These are phyloP conservation scores for Agapanthus africanus DNA, from an alignment of 106 monocot genomes.

Conservation along the genomic window DNA sequence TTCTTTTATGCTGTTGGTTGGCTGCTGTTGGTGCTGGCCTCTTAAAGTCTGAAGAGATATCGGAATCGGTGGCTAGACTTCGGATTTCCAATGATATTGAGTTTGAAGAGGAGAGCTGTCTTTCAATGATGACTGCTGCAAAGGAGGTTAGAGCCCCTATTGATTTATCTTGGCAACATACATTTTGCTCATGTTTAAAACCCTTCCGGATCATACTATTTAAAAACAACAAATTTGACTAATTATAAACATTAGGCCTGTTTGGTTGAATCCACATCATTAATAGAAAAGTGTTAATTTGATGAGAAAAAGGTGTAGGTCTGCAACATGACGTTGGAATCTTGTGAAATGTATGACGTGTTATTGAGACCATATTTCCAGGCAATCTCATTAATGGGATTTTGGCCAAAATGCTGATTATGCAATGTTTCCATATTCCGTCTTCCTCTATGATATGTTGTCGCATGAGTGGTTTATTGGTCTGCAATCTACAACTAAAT, in stretches of 20 bases:
- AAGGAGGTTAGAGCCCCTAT: slow-evolving; percentile 49
- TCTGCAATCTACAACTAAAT: too few species aligned
- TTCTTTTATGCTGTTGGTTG: slow-evolving; percentile 91
- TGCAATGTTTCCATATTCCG: too few species aligned
- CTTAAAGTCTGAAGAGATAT: slow-evolving; percentile 87
- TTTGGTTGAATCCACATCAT: slow-evolving; percentile 1
- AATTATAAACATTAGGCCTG: background rate
- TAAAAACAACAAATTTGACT: background rate
- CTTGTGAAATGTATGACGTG: background rate
- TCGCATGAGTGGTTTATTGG: too few species aligned
- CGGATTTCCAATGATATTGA: slow-evolving; percentile 91
- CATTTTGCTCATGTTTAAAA: background rate
- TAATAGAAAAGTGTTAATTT: background rate
- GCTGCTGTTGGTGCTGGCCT: slow-evolving; percentile 86
- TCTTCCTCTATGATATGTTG: too few species aligned
- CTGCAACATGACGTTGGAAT: background rate
- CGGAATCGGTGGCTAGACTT: slow-evolving; percentile 85
- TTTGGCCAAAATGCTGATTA: too few species aligned
- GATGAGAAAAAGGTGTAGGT: background rate
- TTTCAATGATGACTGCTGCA: slow-evolving; percentile 64
- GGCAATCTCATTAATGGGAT: too few species aligned
- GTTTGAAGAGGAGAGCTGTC: slow-evolving; percentile 86
- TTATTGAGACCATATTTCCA: too few species aligned
- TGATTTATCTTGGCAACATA: background rate
- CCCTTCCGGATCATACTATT: background rate